A percentile compares a stretch with the other conserved stretches of the same genome.
These are phyloP conservation scores for Basipetospora sp. DNA, from an alignment of 2,329 filamentous ascomycete genomes.

Conservation along the genomic window DNA sequence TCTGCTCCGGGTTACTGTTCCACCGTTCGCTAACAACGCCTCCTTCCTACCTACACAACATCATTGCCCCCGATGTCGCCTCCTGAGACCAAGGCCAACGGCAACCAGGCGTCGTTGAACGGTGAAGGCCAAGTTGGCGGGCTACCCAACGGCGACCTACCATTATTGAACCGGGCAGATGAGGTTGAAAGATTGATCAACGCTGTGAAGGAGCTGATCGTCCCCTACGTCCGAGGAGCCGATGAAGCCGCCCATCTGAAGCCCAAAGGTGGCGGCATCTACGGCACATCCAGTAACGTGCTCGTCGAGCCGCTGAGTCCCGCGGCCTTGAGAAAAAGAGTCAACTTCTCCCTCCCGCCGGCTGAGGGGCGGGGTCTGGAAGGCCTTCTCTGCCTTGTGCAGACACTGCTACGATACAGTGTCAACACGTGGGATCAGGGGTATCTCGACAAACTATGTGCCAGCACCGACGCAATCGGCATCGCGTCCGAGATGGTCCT, in stretches of 20 bases:
- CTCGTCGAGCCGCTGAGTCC: conserved; percentile 50
- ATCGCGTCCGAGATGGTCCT: conserved; percentile 79
- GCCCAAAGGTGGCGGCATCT: conserved; percentile 34
- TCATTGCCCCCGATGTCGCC: too few relatives aligned
- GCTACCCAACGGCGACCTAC: too few relatives aligned
- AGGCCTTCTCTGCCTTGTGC: conserved; percentile 57
- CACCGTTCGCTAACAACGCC: too few relatives aligned
- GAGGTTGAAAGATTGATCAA: too few relatives aligned
- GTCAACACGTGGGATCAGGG: conserved; percentile 99
- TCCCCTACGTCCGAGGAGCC: conserved; percentile 57
- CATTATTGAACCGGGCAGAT: too few relatives aligned
- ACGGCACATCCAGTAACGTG: conserved; percentile 33
- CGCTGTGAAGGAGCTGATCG: conserved; percentile 50
- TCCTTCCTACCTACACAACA: too few relatives aligned
- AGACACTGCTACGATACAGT: conserved; percentile 63
- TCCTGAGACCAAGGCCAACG: too few relatives aligned
- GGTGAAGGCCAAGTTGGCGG: too few relatives aligned
- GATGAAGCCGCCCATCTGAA: conserved; percentile 44
- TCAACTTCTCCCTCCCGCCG: conserved; percentile 44
- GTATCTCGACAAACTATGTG: conserved; percentile 89
- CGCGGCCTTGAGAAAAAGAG: conserved; percentile 37
- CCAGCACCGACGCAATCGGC: conserved; percentile 82
- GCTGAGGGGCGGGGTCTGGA: conserved; percentile 47
- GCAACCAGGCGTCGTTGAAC: too few relatives aligned
- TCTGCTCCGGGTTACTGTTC: too few relatives aligned